Evolutionary conservation across 2,329 filamentous ascomycete species (phyloP), one percentile per base, ranked within the genome.

Genomic region (Calycina herbarum): DNA sequence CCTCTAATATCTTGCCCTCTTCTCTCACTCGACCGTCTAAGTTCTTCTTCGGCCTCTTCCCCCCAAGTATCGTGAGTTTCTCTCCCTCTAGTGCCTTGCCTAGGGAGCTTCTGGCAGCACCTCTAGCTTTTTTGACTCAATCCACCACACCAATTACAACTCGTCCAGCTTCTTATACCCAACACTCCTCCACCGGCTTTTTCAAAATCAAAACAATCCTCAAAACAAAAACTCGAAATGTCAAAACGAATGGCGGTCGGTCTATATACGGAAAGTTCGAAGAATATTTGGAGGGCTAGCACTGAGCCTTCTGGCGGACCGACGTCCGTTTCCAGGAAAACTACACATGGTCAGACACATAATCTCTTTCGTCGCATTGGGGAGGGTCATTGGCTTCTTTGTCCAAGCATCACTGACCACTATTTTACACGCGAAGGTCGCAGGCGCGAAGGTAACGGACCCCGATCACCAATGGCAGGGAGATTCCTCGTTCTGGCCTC

Each of bases 341-440:
- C 71, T 74, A 64, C 63, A 64, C 64, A 67, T 57, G 73, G 71
- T 38, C 66, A 67, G 54, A 63, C 59, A 63, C 62, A 42, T 51
- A 15, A 33, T 40, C 56, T 62, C 48, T 51, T 63, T 61, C 29
- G 40, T 42, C 63, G 40, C 42, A 45, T 51, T 57, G 45, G 56
- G 64, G 45, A 58, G 42, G 58, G 59, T 60, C 48, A 45, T 62
- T 64, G 64, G 64, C 31, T 48, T 24, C 48, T 38, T 38, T 42
- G 15, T 71, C 69, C 70, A 69, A 69, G 60, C 64, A 68, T 67
- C 59, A 75, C 74, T 74, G 69, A 75, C 72, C 72, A 73, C 67
- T 75, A 75, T 73, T 72, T 70, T 74, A 75, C 73, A 74, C 69
- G 67, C 61, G 64, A 61, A 63, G 65, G 63, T 67, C 65, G 63